Conservation (phyloP, 2,329 filamentous ascomycete species). For the Xylariomycetidae sp. region DNA sequence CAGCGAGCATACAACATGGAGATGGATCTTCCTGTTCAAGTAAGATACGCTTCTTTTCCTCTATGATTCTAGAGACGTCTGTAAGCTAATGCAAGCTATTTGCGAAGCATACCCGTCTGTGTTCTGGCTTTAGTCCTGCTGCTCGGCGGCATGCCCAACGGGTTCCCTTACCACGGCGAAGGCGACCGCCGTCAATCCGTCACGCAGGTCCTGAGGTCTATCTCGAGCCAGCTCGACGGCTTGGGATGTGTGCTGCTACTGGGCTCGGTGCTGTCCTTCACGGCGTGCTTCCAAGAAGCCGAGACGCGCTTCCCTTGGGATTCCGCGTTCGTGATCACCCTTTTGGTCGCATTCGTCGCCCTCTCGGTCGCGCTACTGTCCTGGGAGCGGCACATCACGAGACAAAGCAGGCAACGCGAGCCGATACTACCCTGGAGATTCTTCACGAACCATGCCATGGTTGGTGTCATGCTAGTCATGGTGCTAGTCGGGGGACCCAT, state of each 20-base stretch:
- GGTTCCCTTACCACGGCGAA: slow-evolving; percentile 5
- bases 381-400: slow-evolving; percentile 9
- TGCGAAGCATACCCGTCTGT: slow-evolving; percentile 5
- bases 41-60: not conserved
- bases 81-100: not conserved
- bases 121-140: slow-evolving; percentile 1
- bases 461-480: slow-evolving; percentile 12
- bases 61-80: not conserved
- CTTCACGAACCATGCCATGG: slow-evolving; percentile 9
- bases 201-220: not conserved
- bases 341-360: slow-evolving; percentile 3
- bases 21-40: not conserved
- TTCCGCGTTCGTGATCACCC: slow-evolving; percentile 12
- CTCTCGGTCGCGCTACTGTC: slow-evolving; percentile 3
- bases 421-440: slow-evolving; percentile 19
- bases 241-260: slow-evolving; percentile 4
- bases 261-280: slow-evolving; percentile 1
- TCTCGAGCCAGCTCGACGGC: slow-evolving; percentile 3
- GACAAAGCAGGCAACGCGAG: slow-evolving; percentile 4
- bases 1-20: not conserved
- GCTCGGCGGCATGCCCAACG: slow-evolving; percentile 2
- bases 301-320: slow-evolving; percentile 9
- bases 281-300: slow-evolving; percentile 8
- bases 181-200: not conserved
- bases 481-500: slow-evolving; percentile 4